Base-by-base conservation (phyloP, 2,329 filamentous ascomycete species). In the Graphiopsis chlorocephala region DNA sequence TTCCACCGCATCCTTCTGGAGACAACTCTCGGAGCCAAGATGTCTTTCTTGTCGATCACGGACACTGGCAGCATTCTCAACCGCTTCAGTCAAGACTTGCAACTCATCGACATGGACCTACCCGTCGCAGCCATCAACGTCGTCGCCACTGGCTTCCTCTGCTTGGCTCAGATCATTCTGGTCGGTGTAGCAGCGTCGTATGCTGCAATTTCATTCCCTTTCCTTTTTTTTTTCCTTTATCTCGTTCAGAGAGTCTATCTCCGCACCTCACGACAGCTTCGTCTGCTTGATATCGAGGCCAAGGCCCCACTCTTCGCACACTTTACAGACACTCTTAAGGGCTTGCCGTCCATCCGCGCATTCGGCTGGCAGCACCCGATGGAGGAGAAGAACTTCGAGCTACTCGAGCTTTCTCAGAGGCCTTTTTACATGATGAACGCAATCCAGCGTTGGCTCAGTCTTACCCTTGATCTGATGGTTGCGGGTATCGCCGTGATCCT, bases 281-380 rank as follows among this genome's bases (percentile, higher is more conserved):
- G 85, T 38, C 77, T 84, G 20, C 76, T 86, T 15, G 84, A 86
- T 70, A 75, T 86, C 0, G 84, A 86, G 69, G 75, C 78, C 33
- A 81, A 82, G 65, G 78, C 79, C 1, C 82, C 82, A 0, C 74
- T 85, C 0, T 84, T 82, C 68, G 79, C 82, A 0, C 80, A 84
- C 38, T 85, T 86, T 67, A 72, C 80, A 10, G 84, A 86, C 63
- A 82, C 81, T 0, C 70, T 84, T 0, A 72, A 76, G 6, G 84
- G 84, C 0, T 68, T 85, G 0, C 68, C 77, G 0, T 85, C 82
- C 0, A 81, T 86, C 38, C 81, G 83, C 10, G 80, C 84, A 0
- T 85, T 84, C 57, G 78, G 78, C 2, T 85, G 83, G 82, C 72
- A 76, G 12, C 68, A 68, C 1, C 71, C 74, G 2, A 76, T 80